Percentiles rank a stretch among this genome's conserved stretches.
Conservation (phyloP, 176 grass and related monocot species). For the Tillandsia leiboldiana region DNA sequence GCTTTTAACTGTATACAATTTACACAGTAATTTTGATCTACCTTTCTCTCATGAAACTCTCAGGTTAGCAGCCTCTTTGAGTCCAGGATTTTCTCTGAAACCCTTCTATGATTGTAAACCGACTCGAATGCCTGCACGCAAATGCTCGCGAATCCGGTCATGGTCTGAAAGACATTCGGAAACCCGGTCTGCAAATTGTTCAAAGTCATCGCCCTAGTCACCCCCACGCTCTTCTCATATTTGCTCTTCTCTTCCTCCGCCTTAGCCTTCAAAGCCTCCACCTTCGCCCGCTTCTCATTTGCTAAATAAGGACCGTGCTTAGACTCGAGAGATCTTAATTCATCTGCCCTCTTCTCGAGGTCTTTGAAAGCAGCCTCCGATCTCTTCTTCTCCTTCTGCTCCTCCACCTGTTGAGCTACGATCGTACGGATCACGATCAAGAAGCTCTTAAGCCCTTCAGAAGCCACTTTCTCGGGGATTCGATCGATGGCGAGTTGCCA, state of each 20-base stretch:
- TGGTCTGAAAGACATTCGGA: constrained; percentile 91
- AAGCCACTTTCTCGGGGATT: constrained; percentile 91
- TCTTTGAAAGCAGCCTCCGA: constrained; percentile 73
- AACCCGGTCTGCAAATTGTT: constrained; percentile 93
- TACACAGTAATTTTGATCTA: constrained; percentile 29
- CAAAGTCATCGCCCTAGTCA: constrained; percentile 90
- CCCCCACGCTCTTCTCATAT: constrained; percentile 77
- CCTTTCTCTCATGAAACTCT: constrained; percentile 14
- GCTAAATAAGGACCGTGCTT: constrained; percentile 39
- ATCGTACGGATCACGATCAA: constrained; percentile 65
- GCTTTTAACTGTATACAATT: constrained; percentile 40
- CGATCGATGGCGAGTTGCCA: constrained; percentile 90
- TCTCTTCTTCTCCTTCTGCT: constrained; percentile 82
- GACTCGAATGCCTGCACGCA: constrained; percentile 81
- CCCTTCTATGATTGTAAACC: constrained; percentile 70
- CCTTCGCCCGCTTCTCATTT: constrained; percentile 57
- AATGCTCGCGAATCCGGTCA: constrained; percentile 82
- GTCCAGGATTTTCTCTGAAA: constrained; percentile 39
- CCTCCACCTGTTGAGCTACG: constrained; percentile 72
- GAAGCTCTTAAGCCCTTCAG: constrained; percentile 93
- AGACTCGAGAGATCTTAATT: constrained; percentile 55
- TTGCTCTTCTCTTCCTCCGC: constrained; percentile 94
- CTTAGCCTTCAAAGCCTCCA: constrained; percentile 52
- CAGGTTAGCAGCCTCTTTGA: constrained; percentile 57
- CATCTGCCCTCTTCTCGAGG: constrained; percentile 68